These are phyloP conservation scores for Aschersonia sp. DNA, from an alignment of 2,329 filamentous ascomycete species.

Conservation along the genomic window DNA sequence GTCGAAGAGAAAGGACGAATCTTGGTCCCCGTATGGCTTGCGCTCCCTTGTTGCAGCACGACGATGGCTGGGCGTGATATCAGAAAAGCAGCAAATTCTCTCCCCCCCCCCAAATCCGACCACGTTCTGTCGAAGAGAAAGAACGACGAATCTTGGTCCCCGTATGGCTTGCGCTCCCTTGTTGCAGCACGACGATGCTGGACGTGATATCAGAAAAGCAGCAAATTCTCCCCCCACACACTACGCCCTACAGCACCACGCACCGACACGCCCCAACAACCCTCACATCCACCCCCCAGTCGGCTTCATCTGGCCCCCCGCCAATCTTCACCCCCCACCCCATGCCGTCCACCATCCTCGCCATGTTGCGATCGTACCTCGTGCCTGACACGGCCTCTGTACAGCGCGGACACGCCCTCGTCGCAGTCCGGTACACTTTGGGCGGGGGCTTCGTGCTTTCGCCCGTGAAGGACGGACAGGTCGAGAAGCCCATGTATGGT, in stretches of 20 bases:
- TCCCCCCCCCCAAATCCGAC: no score
- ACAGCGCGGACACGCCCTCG: slow-evolving; percentile 23
- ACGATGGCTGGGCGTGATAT: not conserved
- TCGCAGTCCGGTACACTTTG: slow-evolving; percentile 18
- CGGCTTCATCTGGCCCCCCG: slow-evolving; percentile 23
- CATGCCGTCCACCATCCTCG: slow-evolving; percentile 30
- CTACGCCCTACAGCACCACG: slow-evolving; percentile 13
- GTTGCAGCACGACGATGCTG: not conserved
- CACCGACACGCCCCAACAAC: slow-evolving; percentile 10
- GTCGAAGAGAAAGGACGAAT: no score
- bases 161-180: no score
- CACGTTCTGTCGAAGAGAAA: no score
- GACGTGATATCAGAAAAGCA: not conserved
- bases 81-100: not conserved
- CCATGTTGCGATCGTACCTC: slow-evolving; percentile 30
- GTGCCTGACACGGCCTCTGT: slow-evolving; percentile 9
- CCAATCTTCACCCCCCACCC: slow-evolving; percentile 32
- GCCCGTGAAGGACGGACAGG: slow-evolving; percentile 24
- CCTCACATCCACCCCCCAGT: slow-evolving; percentile 21
- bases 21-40: no score
- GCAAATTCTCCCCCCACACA: not conserved
- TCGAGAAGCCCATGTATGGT: slow-evolving; percentile 34
- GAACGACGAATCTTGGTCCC: no score
- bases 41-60: not conserved
- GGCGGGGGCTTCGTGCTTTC: slow-evolving; percentile 21